Evolutionary conservation across 805 yeast species (phyloP).

Genomic region (Teunomyces funiuensis): DNA sequence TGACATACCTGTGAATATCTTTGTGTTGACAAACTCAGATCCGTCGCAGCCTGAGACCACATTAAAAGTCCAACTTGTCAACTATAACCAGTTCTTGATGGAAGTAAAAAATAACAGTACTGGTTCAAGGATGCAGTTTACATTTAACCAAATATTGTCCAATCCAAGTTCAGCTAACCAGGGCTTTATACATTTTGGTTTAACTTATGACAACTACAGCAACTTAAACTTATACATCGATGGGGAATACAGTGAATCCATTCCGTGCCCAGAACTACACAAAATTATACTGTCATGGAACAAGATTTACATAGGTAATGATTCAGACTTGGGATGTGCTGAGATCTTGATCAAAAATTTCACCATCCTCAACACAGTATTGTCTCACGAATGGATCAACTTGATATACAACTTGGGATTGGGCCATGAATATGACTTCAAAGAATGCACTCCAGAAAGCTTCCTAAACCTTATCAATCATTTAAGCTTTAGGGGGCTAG

Average conservation of each 20-base stretch:
- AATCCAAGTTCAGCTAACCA: slow-evolving; percentile 12
- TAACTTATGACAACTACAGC: slow-evolving; percentile 36
- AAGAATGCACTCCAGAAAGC: slow-evolving; percentile 33
- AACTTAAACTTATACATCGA: slow-evolving; percentile 48
- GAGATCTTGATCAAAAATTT: slow-evolving; percentile 36
- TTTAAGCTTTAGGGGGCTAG: slow-evolving; percentile 37
- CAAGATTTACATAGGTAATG: slow-evolving; percentile 36
- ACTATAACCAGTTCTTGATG: slow-evolving; percentile 30
- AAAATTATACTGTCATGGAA: slow-evolving; percentile 32
- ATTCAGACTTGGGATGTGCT: slow-evolving; percentile 10
- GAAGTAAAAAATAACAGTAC: slow-evolving; percentile 25
- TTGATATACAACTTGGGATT: slow-evolving; percentile 44
- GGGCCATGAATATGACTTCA: slow-evolving; percentile 50
- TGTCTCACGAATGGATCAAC: slow-evolving; percentile 52
- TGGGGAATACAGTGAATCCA: slow-evolving; percentile 48
- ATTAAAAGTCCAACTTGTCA: slow-evolving; percentile 28
- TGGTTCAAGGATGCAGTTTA: slow-evolving; percentile 27
- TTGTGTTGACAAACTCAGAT: slow-evolving; percentile 29
- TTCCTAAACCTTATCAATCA: slow-evolving; percentile 42
- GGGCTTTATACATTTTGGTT: slow-evolving; percentile 31
- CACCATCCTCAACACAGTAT: slow-evolving; percentile 34
- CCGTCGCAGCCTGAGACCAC: slow-evolving; percentile 16
- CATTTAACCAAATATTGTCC: slow-evolving; percentile 32
- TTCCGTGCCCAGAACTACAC: slow-evolving; percentile 35
- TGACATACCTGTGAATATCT: slow-evolving; percentile 16